phyloP scores from a whole-genome alignment of 768 basidiomycete genomes.

The Bullera alba region DNA sequence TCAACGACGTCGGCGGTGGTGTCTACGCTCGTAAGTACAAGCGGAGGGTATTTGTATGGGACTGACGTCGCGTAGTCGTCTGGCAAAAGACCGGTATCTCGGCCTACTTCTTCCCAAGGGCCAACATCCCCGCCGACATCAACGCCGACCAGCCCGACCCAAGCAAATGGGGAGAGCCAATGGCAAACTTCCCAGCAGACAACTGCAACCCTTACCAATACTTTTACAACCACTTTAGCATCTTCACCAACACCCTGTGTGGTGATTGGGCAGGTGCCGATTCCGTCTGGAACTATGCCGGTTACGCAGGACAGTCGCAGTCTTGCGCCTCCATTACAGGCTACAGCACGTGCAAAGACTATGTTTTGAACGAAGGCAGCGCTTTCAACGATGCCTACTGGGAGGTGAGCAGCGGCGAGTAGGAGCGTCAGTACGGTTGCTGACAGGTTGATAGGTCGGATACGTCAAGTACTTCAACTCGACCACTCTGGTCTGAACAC shows the following conservation, averaged over 20 bases:
- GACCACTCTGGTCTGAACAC: conserved; percentile 33
- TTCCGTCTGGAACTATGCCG: conserved; percentile 67
- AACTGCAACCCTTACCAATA: conserved; percentile 68
- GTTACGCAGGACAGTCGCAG: conserved; percentile 70
- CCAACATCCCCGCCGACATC: conserved; percentile 68
- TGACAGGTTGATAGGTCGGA: conserved; percentile 15
- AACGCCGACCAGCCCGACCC: conserved; percentile 66
- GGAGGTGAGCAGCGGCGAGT: conserved; percentile 25
- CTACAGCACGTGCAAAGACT: conserved; percentile 69
- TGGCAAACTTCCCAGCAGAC: conserved; percentile 70
- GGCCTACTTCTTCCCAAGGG: conserved; percentile 73
- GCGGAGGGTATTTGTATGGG: conserved; percentile 1
- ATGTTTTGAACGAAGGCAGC: conserved; percentile 62
- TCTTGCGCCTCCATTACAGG: conserved; percentile 81
- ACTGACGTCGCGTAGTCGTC: conserved; percentile 51
- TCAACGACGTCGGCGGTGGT: conserved; percentile 78
- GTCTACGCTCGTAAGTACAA: conserved; percentile 73
- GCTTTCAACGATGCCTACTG: conserved; percentile 42
- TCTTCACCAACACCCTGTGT: conserved; percentile 45
- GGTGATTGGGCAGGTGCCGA: conserved; percentile 77
- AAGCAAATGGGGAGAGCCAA: conserved; percentile 64
- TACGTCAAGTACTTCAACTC: conserved; percentile 46
- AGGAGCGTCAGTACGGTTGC: background rate
- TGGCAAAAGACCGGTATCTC: conserved; percentile 72
- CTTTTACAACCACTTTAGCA: conserved; percentile 71